These are phyloP conservation scores for Scorias spongiosa DNA, from an alignment of 2,329 filamentous ascomycete species.

Conservation along the genomic window DNA sequence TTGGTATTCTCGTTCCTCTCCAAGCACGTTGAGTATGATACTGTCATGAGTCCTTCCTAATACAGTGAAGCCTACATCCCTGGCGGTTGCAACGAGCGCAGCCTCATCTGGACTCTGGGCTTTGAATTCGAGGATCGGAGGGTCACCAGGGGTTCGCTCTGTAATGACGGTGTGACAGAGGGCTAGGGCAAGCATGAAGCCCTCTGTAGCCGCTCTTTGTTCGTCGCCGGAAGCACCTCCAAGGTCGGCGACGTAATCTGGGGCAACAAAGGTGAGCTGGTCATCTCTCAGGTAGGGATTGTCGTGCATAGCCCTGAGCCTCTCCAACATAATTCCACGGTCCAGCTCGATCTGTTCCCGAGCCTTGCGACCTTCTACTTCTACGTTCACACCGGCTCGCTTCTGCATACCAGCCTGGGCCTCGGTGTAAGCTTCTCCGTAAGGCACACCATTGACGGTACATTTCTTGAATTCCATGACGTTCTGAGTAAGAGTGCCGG, in stretches of 20 bases:
- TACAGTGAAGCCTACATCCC: slow-evolving; percentile 90
- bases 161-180: slow-evolving; percentile 96
- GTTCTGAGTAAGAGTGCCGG: slow-evolving; percentile 77
- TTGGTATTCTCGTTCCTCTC: slow-evolving; percentile 68
- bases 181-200: slow-evolving; percentile 88
- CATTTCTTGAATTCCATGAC: slow-evolving; percentile 99
- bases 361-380: slow-evolving; percentile 59
- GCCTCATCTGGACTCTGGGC: slow-evolving; percentile 95
- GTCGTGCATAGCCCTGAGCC: slow-evolving; percentile 62
- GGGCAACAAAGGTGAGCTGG: slow-evolving; percentile 79
- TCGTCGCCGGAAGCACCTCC: slow-evolving; percentile 59
- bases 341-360: slow-evolving; percentile 65
- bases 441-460: slow-evolving; percentile 87
- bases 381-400: slow-evolving; percentile 72
- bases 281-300: slow-evolving; percentile 88
- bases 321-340: slow-evolving; percentile 54
- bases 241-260: slow-evolving; percentile 75
- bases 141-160: slow-evolving; percentile 77
- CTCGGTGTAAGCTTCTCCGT: slow-evolving; percentile 95
- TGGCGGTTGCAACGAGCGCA: slow-evolving; percentile 81
- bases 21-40: slow-evolving; percentile 74
- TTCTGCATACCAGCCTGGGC: slow-evolving; percentile 94
- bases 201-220: slow-evolving; percentile 63
- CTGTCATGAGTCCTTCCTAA: slow-evolving; percentile 62
- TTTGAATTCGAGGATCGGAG: slow-evolving; percentile 84